These are phyloP conservation scores for Helianthus tuberosus DNA, from an alignment of 129 eudicot species.

Conservation along the genomic window DNA sequence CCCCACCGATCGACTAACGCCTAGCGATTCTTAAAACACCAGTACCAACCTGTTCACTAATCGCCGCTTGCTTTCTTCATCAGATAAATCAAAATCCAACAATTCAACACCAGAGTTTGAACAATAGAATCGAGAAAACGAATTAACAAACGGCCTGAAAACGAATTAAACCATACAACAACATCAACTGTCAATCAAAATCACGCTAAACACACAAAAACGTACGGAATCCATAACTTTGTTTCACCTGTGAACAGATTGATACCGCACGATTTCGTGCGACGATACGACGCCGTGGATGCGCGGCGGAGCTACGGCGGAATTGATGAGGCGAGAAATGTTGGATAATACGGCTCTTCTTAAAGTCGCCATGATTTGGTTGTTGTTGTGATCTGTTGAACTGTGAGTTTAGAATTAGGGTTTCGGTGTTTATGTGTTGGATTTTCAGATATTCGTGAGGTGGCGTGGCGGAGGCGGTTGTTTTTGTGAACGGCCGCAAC, in stretches of 20 bases:
- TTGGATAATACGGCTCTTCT: conserved; percentile 53
- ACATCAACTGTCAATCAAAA: conserved; percentile 9
- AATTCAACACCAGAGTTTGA: conserved; percentile 28
- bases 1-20: too few species aligned
- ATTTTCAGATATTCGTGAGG: conserved; percentile 12
- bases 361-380: conserved; percentile 53
- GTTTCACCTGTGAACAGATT: conserved; percentile 25
- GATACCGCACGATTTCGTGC: conserved; percentile 18
- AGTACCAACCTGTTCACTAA: conserved; percentile 74
- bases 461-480: conserved; percentile 29
- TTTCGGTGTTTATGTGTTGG: background rate
- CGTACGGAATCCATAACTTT: conserved; percentile 12
- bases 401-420: background rate
- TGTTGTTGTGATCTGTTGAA: conserved; percentile 2
- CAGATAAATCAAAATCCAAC: conserved; percentile 56
- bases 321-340: conserved; percentile 51
- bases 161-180: background rate
- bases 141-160: conserved; percentile 46
- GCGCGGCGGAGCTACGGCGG: conserved; percentile 24
- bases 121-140: conserved; percentile 44
- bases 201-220: background rate
- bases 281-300: conserved; percentile 30
- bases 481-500: conserved; percentile 6
- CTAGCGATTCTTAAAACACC: too few species aligned
- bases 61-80: conserved; percentile 71